Conservation (phyloP, 2,329 filamentous ascomycete genomes). For the Hypoxylon sp. region DNA sequence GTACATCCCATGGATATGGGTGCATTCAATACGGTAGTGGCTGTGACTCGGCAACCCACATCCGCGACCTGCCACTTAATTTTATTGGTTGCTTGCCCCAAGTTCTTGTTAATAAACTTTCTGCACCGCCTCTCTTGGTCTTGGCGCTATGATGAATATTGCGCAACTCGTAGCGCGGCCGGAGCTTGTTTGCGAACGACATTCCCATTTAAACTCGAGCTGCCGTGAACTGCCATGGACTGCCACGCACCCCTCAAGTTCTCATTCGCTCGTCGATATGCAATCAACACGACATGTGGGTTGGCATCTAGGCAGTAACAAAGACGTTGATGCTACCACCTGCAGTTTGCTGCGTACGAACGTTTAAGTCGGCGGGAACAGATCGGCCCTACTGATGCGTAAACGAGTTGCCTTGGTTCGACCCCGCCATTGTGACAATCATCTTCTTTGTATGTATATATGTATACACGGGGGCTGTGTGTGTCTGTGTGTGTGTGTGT, state of each 20-base stretch:
- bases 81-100: not conserved
- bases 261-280: conserved; percentile 25
- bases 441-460: not conserved
- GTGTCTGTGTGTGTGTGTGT: conserved; percentile 6
- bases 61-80: not conserved
- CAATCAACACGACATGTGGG: conserved; percentile 20
- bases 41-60: conserved; percentile 17
- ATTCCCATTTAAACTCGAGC: conserved; percentile 30
- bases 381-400: conserved; percentile 22
- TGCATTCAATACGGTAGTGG: conserved; percentile 7
- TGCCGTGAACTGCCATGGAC: conserved; percentile 27
- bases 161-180: conserved; percentile 28
- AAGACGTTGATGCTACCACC: conserved; percentile 4
- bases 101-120: not conserved
- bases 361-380: not conserved
- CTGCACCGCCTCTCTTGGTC: conserved; percentile 38
- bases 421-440: conserved; percentile 7
- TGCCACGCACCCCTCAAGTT: conserved; percentile 25
- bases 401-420: conserved; percentile 21
- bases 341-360: conserved; percentile 30
- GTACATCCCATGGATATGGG: too few relatives aligned
- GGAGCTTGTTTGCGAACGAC: conserved; percentile 18
- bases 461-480: conserved; percentile 20
- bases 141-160: conserved; percentile 31
- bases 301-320: conserved; percentile 20